Evolutionary conservation across 2,329 filamentous ascomycete genomes (phyloP).

Genomic region (Septoria linicola): DNA sequence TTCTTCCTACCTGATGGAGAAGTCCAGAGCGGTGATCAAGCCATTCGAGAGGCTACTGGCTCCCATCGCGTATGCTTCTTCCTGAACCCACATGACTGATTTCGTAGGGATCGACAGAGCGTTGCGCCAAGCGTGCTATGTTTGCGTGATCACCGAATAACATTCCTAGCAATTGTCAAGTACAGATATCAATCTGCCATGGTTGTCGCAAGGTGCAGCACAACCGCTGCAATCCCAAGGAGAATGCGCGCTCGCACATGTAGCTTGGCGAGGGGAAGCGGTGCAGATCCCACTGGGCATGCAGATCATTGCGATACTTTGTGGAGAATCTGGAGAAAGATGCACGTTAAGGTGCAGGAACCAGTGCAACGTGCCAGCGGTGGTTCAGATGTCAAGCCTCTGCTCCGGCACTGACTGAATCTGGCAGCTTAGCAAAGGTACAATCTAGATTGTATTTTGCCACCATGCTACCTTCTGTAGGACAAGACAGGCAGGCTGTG

Average conservation of each 20-base stretch:
- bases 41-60: neutral
- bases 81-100: neutral
- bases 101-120: neutral
- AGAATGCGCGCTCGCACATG: neutral
- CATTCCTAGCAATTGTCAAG: neutral
- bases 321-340: too few species aligned
- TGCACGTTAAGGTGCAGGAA: too few species aligned
- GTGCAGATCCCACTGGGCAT: conserved; percentile 2
- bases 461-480: too few species aligned
- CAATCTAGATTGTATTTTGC: too few species aligned
- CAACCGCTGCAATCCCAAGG: neutral
- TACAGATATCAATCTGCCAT: neutral
- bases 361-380: too few species aligned
- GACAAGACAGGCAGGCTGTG: too few species aligned
- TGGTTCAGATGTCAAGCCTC: too few species aligned
- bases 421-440: too few species aligned
- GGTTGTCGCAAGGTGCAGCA: neutral
- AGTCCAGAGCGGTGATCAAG: too few species aligned
- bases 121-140: neutral
- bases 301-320: conserved; percentile 4
- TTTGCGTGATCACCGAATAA: neutral
- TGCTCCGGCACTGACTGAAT: too few species aligned
- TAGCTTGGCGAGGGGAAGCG: neutral
- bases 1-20: too few species aligned
- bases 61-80: neutral